phyloP scores from a whole-genome alignment of 257 asterid species.

The Gardenia jasminoides region DNA sequence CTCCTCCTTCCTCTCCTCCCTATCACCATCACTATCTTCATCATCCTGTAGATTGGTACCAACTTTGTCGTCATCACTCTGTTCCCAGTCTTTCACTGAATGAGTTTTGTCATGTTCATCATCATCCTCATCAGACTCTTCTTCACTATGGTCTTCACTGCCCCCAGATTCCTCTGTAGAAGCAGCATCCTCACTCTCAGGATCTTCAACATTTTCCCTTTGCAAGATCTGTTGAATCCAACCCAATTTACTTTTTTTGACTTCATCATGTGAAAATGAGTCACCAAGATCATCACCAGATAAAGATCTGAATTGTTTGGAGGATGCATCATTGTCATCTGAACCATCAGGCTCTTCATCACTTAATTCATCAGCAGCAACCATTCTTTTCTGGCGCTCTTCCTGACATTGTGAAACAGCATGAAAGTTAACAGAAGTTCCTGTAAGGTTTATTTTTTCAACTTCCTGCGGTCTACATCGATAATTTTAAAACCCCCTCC shows the following conservation, averaged over 20 bases:
- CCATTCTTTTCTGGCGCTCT: conserved; percentile 88
- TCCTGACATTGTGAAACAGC: conserved; percentile 42
- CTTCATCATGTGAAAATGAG: conserved; percentile 56
- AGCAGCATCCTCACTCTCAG: conserved; percentile 40
- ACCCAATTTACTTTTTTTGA: conserved; percentile 39
- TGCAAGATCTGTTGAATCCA: conserved; percentile 61
- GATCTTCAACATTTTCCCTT: conserved; percentile 33
- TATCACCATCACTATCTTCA: conserved; percentile 33
- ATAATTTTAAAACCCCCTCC: neutral
- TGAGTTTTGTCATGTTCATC: conserved; percentile 36
- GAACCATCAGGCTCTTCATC: conserved; percentile 58
- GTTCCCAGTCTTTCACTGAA: conserved; percentile 91
- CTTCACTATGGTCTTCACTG: conserved; percentile 39
- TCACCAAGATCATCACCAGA: conserved; percentile 99
- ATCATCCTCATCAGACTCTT: conserved; percentile 43
- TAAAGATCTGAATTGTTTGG: conserved; percentile 38
- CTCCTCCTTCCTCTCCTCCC: conserved; percentile 30
- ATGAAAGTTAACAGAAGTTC: conserved; percentile 4
- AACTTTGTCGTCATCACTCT: conserved; percentile 79
- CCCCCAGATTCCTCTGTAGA: conserved; percentile 50
- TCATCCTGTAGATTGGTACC: conserved; percentile 50
- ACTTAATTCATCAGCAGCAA: conserved; percentile 60
- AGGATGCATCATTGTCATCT: conserved; percentile 46
- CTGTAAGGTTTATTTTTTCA: neutral
- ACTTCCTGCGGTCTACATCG: neutral